Evolutionary conservation across 805 yeast species (phyloP).

Genomic region (Wickerhamiella lipophila): DNA sequence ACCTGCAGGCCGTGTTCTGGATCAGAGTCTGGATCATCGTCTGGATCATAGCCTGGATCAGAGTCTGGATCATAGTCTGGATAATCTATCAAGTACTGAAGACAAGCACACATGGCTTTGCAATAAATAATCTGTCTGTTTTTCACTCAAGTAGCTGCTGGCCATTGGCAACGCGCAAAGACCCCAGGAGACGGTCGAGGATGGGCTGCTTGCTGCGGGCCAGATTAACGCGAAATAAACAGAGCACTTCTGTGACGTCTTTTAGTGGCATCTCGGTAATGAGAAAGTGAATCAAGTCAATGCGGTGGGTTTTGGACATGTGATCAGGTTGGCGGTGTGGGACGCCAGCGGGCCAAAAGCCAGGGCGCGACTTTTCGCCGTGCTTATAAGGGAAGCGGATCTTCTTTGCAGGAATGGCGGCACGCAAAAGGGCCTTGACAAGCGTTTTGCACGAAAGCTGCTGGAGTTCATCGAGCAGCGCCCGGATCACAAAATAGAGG

Average conservation of each 20-base stretch:
- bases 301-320: conserved; percentile 44
- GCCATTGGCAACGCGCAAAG: not conserved
- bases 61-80: no score
- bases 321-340: conserved; percentile 67
- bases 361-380: conserved; percentile 40
- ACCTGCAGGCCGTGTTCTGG: no score
- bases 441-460: conserved; percentile 48
- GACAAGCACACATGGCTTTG: not conserved
- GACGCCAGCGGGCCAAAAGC: conserved; percentile 57
- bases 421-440: conserved; percentile 56
- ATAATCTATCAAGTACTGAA: no score
- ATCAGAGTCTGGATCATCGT: no score
- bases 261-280: not conserved
- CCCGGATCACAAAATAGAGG: not conserved
- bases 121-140: no score
- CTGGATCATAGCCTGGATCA: no score
- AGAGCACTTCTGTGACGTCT: not conserved
- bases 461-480: conserved; percentile 31
- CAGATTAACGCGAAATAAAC: not conserved
- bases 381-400: conserved; percentile 47
- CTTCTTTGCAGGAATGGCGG: conserved; percentile 56
- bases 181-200: not conserved
- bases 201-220: not conserved
- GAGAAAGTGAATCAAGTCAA: conserved; percentile 33
- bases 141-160: no score